A percentile compares a stretch with the other conserved stretches of the same genome.
Conservation (phyloP, 108 stramenopile species). For the Aureococcus anophagefferens region DNA sequence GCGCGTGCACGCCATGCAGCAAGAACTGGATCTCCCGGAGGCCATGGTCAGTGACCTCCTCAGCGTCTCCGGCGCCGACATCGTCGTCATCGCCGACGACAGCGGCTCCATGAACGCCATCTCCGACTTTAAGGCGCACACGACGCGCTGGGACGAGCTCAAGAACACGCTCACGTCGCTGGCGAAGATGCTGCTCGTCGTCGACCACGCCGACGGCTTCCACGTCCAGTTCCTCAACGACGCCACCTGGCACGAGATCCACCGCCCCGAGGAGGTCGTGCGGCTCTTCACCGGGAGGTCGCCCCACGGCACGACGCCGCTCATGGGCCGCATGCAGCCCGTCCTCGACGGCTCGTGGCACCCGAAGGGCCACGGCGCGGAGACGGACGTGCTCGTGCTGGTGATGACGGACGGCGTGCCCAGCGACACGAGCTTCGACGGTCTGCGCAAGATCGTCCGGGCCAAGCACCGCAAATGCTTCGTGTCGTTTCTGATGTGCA, state of each 20-base stretch:
- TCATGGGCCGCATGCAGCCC: neutral
- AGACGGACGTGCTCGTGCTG: neutral
- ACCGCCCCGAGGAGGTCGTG: neutral
- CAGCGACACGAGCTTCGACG: neutral
- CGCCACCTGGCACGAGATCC: neutral
- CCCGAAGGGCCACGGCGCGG: neutral
- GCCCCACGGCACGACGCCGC: neutral
- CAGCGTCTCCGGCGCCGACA: neutral
- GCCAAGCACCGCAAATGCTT: neutral
- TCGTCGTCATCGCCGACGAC: conserved; percentile 11
- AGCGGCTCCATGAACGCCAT: neutral
- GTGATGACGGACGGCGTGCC: conserved; percentile 12
- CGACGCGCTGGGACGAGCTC: conserved; percentile 9
- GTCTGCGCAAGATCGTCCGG: neutral
- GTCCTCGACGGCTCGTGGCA: neutral
- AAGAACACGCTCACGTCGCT: conserved; percentile 1
- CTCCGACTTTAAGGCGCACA: neutral
- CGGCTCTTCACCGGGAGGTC: neutral
- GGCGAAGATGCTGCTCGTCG: neutral
- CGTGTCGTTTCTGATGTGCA: conserved; percentile 12
- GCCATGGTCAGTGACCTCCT: conserved; percentile 5
- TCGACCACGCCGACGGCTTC: conserved; percentile 10
- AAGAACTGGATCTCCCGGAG: neutral
- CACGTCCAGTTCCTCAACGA: conserved; percentile 9
- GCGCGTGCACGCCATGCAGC: neutral